These are phyloP conservation scores for Coemansia sp. DNA, from an alignment of 192 early-diverging fungal species.

Conservation along the genomic window DNA sequence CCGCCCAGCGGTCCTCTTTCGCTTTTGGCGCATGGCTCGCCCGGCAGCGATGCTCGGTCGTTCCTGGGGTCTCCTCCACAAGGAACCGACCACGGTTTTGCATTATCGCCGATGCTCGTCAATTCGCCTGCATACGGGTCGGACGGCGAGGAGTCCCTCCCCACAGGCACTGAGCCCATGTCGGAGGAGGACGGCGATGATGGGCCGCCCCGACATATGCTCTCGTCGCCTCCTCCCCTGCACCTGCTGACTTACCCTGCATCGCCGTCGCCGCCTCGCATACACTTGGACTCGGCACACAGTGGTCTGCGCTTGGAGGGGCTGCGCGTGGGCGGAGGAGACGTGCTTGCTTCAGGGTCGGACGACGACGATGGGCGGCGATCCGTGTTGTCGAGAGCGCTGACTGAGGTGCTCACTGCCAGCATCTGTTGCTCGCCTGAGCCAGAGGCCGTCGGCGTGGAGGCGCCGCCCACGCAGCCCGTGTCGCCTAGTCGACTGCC, in stretches of 20 bases:
- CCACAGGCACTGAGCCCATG: slow-evolving; percentile 5
- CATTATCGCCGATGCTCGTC: slow-evolving; percentile 4
- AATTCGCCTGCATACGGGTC: neutral
- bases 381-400: neutral
- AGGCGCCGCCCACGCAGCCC: slow-evolving; percentile 31
- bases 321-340: neutral
- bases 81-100: neutral
- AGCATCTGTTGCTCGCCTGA: neutral
- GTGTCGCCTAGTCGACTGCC: slow-evolving; percentile 28
- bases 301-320: neutral
- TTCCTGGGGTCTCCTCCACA: too few relatives aligned
- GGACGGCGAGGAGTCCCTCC: neutral
- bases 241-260: neutral
- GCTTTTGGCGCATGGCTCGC: too few relatives aligned
- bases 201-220: neutral
- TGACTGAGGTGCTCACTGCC: neutral
- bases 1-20: too few relatives aligned
- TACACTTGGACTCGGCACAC: neutral
- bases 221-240: neutral
- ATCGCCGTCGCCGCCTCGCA: neutral
- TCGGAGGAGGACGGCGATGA: neutral
- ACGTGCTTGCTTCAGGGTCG: neutral
- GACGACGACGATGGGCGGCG: neutral
- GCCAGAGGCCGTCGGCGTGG: neutral
- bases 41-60: too few relatives aligned